Conservation (phyloP, 78 protist species). For the Anaeramoeba flamelloides region DNA sequence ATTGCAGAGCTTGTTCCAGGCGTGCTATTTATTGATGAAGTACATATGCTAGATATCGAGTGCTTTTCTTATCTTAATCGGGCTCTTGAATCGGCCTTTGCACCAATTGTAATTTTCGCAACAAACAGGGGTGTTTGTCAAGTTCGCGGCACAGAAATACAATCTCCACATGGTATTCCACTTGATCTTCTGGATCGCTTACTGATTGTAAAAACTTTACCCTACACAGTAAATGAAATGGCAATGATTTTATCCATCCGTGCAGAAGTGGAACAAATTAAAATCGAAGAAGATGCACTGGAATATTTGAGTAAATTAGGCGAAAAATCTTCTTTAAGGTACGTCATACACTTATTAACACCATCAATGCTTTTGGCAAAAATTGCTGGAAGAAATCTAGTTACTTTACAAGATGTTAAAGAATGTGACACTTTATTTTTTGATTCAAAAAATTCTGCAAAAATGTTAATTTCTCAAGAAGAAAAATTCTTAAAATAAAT, state of each 20-base stretch:
- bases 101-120: conserved; percentile 99
- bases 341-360: not conserved
- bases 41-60: conserved; percentile 99
- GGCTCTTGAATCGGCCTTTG: conserved; percentile 87
- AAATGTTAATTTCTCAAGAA: not conserved
- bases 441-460: not conserved
- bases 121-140: conserved; percentile 86
- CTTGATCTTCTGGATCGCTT: conserved; percentile 78
- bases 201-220: conserved; percentile 81
- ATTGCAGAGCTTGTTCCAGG: conserved; percentile 99
- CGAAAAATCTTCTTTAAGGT: not conserved
- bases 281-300: conserved; percentile 45
- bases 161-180: conserved; percentile 97
- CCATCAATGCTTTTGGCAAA: not conserved
- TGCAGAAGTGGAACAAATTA: conserved; percentile 62
- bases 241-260: conserved; percentile 61
- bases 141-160: conserved; percentile 76
- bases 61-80: conserved; percentile 96
- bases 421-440: not conserved
- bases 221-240: conserved; percentile 64
- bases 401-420: not conserved
- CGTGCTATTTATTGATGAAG: conserved; percentile 98
- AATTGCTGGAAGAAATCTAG: not conserved
- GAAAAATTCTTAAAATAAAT: not conserved
- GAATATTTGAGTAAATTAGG: not conserved